These are phyloP conservation scores for Pachyrhizus erosus DNA, from an alignment of 306 rosid genomes.

Conservation along the genomic window DNA sequence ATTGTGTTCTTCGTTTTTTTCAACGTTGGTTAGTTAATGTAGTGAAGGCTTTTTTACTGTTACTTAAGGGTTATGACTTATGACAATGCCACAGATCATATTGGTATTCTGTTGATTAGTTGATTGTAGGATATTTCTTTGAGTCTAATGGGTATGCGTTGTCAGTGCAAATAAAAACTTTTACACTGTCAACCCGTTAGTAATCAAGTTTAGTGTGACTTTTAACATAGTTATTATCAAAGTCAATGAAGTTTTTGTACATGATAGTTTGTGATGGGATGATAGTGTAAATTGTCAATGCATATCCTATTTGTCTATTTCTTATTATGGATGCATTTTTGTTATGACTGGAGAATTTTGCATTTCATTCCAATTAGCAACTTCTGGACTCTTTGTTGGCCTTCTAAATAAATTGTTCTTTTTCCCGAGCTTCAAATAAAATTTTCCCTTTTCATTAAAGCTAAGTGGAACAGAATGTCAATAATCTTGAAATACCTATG, in stretches of 20 bases:
- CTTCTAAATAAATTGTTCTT: background rate
- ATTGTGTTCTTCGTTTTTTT: background rate
- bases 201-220: too few relatives aligned
- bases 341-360: slow-evolving; percentile 11
- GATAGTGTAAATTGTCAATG: too few relatives aligned
- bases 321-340: slow-evolving; percentile 17
- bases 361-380: slow-evolving; percentile 10
- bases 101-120: background rate
- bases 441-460: slow-evolving; percentile 14
- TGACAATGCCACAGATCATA: background rate
- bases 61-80: background rate
- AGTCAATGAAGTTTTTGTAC: too few relatives aligned
- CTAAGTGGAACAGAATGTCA: slow-evolving; percentile 13
- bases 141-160: too few relatives aligned
- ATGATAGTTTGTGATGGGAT: too few relatives aligned
- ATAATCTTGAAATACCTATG: slow-evolving; percentile 15
- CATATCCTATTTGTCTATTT: too few relatives aligned
- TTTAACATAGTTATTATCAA: too few relatives aligned
- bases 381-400: background rate
- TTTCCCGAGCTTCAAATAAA: background rate
- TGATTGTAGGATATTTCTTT: slow-evolving; percentile 2
- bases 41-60: background rate
- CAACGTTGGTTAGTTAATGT: background rate
- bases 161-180: too few relatives aligned
- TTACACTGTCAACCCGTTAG: too few relatives aligned